Conservation (phyloP, 345 rosid genomes). For the Hevea brasiliensis region DNA sequence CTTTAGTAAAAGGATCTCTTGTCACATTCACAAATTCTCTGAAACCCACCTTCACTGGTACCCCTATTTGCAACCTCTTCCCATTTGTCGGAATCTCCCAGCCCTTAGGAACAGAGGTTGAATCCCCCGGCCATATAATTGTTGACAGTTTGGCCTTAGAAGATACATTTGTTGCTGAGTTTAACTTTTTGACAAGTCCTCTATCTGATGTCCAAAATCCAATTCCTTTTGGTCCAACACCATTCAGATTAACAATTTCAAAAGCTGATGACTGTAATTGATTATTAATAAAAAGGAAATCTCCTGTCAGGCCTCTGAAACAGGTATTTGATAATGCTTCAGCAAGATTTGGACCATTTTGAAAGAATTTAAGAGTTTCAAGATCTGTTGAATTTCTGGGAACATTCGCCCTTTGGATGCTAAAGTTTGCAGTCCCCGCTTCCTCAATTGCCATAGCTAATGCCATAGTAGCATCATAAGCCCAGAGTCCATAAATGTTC, state of each 20-base stretch:
- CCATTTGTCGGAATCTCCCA: not conserved
- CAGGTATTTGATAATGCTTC: slow-evolving; percentile 12
- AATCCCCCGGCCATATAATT: not conserved
- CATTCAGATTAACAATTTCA: slow-evolving; percentile 38
- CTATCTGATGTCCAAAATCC: slow-evolving; percentile 41
- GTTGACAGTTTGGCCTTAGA: no score
- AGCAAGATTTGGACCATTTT: not conserved
- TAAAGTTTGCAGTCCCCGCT: no score
- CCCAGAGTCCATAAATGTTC: slow-evolving; percentile 31
- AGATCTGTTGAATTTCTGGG: no score
- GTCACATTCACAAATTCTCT: slow-evolving; percentile 30
- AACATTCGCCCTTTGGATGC: no score
- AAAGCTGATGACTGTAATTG: slow-evolving; percentile 31
- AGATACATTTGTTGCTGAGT: not conserved
- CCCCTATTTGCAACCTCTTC: not conserved
- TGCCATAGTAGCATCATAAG: slow-evolving; percentile 43
- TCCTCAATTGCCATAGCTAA: slow-evolving; percentile 44
- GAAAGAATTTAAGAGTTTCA: no score
- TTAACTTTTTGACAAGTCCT: slow-evolving; percentile 9
- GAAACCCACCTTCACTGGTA: slow-evolving; percentile 1
- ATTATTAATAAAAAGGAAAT: slow-evolving; percentile 29
- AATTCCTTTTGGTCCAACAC: slow-evolving; percentile 13
- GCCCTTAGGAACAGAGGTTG: not conserved
- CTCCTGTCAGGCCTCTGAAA: slow-evolving; percentile 41
- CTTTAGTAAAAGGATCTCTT: slow-evolving; percentile 6